Evolutionary conservation across 2,329 filamentous ascomycete species (phyloP).

Genomic region (Pseudocercospora fijiensis): DNA sequence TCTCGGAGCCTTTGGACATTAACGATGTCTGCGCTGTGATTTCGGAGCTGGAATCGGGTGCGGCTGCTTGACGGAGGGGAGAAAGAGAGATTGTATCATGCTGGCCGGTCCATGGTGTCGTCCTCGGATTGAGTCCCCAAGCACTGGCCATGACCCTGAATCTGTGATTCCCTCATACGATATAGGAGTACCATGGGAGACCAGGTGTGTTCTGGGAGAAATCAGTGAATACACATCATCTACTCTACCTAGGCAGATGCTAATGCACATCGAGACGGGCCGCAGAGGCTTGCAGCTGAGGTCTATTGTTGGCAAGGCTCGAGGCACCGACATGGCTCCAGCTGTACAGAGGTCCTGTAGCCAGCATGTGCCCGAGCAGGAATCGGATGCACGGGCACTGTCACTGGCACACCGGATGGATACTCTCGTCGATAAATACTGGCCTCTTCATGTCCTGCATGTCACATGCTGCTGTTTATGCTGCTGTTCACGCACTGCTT

Average conservation of each 20-base stretch:
- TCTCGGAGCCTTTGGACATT: background rate
- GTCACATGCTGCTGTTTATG: too few relatives aligned
- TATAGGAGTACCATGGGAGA: background rate
- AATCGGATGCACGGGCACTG: too few relatives aligned
- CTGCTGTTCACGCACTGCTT: too few relatives aligned
- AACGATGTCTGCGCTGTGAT: background rate
- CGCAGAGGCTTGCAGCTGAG: background rate
- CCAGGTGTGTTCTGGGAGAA: background rate
- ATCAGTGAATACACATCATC: background rate
- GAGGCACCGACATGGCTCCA: background rate
- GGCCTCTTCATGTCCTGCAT: background rate
- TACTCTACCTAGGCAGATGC: background rate
- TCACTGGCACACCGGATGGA: background rate
- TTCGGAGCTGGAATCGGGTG: background rate
- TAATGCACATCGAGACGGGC: too few relatives aligned
- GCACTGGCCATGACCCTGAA: background rate
- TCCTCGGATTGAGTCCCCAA: background rate
- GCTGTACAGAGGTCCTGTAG: background rate
- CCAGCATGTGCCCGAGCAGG: background rate
- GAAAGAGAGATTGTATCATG: background rate
- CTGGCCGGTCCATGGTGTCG: background rate
- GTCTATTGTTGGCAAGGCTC: background rate
- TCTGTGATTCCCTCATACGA: background rate
- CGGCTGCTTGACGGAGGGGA: background rate
- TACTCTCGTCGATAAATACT: background rate